Conservation (phyloP, 148 eudicot genomes). For the Amaranthus cruentus region DNA sequence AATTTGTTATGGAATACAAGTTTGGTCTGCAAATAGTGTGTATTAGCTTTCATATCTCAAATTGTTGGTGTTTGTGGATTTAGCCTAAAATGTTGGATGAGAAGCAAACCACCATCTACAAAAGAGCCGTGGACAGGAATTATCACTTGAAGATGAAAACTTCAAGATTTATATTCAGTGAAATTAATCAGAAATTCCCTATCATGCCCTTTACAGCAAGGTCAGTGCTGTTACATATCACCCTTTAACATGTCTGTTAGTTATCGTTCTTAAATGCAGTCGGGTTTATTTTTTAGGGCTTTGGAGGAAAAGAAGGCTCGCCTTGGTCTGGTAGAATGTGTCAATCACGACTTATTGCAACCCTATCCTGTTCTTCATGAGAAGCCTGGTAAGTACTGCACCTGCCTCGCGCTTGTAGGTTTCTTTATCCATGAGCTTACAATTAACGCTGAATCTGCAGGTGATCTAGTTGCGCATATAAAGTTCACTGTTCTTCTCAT, state of each 20-base stretch:
- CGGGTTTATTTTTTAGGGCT: conserved; percentile 40
- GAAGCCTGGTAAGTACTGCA: conserved; percentile 61
- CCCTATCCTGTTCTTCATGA: conserved; percentile 96
- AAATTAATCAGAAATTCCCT: conserved; percentile 79
- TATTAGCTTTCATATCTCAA: not conserved
- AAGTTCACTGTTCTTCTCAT: conserved; percentile 92
- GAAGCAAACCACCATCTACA: conserved; percentile 80
- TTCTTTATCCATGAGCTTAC: not conserved
- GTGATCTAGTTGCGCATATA: conserved; percentile 79
- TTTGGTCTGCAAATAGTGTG: not conserved
- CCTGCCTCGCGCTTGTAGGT: not conserved
- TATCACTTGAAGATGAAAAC: conserved; percentile 87
- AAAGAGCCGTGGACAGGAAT: conserved; percentile 83
- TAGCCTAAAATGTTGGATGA: conserved; percentile 93
- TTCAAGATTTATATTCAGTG: conserved; percentile 83
- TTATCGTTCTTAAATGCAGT: not conserved
- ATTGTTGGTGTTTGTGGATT: conserved; percentile 7
- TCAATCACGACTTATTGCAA: conserved; percentile 82
- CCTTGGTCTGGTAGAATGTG: conserved; percentile 87
- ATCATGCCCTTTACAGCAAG: conserved; percentile 91
- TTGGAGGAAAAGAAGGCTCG: conserved; percentile 89
- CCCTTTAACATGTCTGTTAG: not conserved
- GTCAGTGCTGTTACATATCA: conserved; percentile 27
- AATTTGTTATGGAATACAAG: not conserved
- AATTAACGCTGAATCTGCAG: conserved; percentile 31